These are phyloP conservation scores for Penicillium sp. DNA, from an alignment of 2,329 filamentous ascomycete genomes.

Conservation along the genomic window DNA sequence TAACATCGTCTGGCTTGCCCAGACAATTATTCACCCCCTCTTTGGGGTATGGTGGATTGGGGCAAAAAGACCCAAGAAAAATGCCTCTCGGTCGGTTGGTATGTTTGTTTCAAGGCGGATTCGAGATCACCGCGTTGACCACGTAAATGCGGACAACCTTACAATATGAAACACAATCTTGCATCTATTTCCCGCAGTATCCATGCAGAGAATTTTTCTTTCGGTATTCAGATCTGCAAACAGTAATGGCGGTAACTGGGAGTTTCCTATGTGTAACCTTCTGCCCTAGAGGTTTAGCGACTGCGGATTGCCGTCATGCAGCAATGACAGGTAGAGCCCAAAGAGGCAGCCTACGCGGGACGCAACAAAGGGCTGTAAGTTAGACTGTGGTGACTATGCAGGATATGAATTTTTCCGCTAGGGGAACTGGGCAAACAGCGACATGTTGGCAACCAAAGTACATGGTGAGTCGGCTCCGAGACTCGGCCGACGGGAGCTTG, in stretches of 20 bases:
- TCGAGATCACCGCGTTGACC: no score
- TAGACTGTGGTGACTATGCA: not conserved
- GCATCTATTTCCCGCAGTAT: not conserved
- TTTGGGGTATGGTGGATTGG: not conserved
- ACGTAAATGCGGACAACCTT: no score
- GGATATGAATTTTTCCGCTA: constrained; percentile 12
- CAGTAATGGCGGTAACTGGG: not conserved
- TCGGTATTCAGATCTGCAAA: not conserved
- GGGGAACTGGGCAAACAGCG: not conserved
- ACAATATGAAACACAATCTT: not conserved
- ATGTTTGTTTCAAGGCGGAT: no score
- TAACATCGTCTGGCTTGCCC: not conserved
- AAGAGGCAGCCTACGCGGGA: not conserved
- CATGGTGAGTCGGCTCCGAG: constrained; percentile 16
- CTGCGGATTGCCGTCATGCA: constrained; percentile 9
- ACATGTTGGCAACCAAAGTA: not conserved
- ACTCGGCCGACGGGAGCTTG: constrained; percentile 17
- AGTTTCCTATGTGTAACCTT: not conserved
- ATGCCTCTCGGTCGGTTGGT: no score
- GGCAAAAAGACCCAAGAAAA: not conserved
- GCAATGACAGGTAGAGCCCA: not conserved
- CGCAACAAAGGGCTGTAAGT: not conserved
- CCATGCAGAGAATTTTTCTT: not conserved
- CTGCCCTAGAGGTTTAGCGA: not conserved
- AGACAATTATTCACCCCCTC: not conserved